Evolutionary conservation across 1,284 basidiomycete genomes (phyloP), one percentile per base, ranked within the genome.

Genomic region (Apiotrichum gamsii): DNA sequence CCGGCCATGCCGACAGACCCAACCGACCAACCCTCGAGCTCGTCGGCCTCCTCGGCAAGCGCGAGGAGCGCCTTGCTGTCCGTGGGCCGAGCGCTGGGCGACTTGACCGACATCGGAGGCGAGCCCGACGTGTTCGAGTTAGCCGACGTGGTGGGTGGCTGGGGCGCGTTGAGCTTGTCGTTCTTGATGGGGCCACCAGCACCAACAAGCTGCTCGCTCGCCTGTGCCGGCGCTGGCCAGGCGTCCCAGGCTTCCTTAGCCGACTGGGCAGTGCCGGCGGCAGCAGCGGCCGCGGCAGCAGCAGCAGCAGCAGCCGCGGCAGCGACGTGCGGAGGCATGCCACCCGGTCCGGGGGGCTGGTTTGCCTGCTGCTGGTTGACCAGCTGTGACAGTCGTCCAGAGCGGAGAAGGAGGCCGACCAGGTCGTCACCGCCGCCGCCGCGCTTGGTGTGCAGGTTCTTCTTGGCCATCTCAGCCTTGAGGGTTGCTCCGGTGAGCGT

Each of bases 401-500:
- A 61, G 39, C 67, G 51, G 23, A 69, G 45, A 20, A 64, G 61
- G 51, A 59, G 59, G 40, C 56, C 69, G 40, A 66, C 67, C 49
- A 67, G 54, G 59, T 74, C 72, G 28, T 74, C 72, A 14, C 74
- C 69, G 1, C 72, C 66, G 11, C 80, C 80, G n/a, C 85, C 85
- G 33, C 89, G 78, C 74, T 91, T 93, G 19, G 90, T 95, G 68
- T 98, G 94, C 37, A 98, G 72, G 65, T 98, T 97, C 80, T 98
- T 98, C 82, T 98, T 98, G 31, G 94, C 94, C 90, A 98, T 96
- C 74, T 98, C 95, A 15, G 94, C 94, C 72, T 97, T 98, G 43
- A 98, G 73, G 1, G 94, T 85, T 8, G 87, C 84, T 9, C 91
- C 91, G 59, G 90, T 90, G 67, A 97, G 87, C n/a, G 87, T 81